These are phyloP conservation scores for Didymella pomorum DNA, from an alignment of 2,329 filamentous ascomycete species.

Conservation along the genomic window DNA sequence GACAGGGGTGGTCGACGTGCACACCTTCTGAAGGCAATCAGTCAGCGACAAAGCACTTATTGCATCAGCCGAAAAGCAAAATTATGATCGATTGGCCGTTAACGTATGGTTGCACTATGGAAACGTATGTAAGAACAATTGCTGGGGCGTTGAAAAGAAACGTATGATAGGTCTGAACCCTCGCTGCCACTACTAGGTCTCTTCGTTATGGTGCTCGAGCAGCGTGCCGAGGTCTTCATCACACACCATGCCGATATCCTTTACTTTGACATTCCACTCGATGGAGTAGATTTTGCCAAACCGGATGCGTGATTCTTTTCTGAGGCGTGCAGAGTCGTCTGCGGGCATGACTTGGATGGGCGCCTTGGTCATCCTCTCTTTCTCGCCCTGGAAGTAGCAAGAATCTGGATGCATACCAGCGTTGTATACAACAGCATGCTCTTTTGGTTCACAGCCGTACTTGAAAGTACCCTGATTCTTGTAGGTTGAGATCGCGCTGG, in stretches of 20 bases:
- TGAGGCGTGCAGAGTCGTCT: background rate
- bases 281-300: slow-evolving; percentile 50
- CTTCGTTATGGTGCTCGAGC: background rate
- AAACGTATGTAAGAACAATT: too few relatives aligned
- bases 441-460: slow-evolving; percentile 42
- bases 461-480: slow-evolving; percentile 49
- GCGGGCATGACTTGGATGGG: slow-evolving; percentile 48
- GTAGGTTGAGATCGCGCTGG: slow-evolving; percentile 54
- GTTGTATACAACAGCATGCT: slow-evolving; percentile 52
- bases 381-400: slow-evolving; percentile 31
- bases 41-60: too few relatives aligned
- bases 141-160: background rate
- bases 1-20: too few relatives aligned
- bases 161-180: background rate
- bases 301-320: slow-evolving; percentile 41
- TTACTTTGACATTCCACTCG: slow-evolving; percentile 56
- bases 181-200: background rate
- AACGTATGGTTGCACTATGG: too few relatives aligned
- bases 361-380: slow-evolving; percentile 48
- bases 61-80: too few relatives aligned
- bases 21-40: too few relatives aligned
- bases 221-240: too few relatives aligned
- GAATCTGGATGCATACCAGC: slow-evolving; percentile 16
- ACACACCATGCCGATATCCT: slow-evolving; percentile 50
- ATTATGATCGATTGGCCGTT: too few relatives aligned